Percentiles rank a stretch among this genome's conserved stretches.
Evolutionary conservation across 139 green algal species (phyloP).

Genomic region (Chlorella sp.): DNA sequence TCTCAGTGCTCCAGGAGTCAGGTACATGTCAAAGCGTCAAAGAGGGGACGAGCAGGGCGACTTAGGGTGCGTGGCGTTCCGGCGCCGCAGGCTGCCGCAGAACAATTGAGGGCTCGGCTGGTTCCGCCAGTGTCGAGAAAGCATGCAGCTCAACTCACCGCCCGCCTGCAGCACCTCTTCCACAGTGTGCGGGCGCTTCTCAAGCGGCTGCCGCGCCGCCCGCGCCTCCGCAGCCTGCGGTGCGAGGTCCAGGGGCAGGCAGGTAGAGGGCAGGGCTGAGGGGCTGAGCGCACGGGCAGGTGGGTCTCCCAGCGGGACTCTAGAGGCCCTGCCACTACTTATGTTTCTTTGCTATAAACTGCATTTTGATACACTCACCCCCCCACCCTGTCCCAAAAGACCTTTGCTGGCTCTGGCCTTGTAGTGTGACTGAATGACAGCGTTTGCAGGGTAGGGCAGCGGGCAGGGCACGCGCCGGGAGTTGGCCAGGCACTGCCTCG

Average conservation of each 20-base stretch:
- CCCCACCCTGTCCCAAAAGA: too few relatives aligned
- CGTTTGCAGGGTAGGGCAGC: neutral
- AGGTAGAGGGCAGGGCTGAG: neutral
- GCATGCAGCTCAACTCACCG: neutral
- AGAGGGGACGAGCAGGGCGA: neutral
- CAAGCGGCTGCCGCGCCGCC: conserved; percentile 14
- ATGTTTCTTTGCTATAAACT: too few relatives aligned
- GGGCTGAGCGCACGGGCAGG: neutral
- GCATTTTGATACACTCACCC: too few relatives aligned
- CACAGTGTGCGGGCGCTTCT: conserved; percentile 16
- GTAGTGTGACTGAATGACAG: neutral
- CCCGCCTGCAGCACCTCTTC: conserved; percentile 18
- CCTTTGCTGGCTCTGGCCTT: too few relatives aligned
- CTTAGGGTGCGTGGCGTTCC: neutral
- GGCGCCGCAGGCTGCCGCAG: too few relatives aligned
- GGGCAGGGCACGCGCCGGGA: too few relatives aligned
- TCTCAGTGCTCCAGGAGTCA: too few relatives aligned
- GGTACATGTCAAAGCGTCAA: too few relatives aligned
- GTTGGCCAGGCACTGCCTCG: neutral
- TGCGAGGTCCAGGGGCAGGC: neutral
- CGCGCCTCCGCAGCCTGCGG: conserved; percentile 5
- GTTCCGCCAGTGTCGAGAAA: neutral
- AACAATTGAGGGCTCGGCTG: neutral
- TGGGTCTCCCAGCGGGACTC: too few relatives aligned
- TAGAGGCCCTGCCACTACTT: too few relatives aligned